Evolutionary conservation across 495 filamentous ascomycete genomes (phyloP).

Genomic region (Penicillium daleae): DNA sequence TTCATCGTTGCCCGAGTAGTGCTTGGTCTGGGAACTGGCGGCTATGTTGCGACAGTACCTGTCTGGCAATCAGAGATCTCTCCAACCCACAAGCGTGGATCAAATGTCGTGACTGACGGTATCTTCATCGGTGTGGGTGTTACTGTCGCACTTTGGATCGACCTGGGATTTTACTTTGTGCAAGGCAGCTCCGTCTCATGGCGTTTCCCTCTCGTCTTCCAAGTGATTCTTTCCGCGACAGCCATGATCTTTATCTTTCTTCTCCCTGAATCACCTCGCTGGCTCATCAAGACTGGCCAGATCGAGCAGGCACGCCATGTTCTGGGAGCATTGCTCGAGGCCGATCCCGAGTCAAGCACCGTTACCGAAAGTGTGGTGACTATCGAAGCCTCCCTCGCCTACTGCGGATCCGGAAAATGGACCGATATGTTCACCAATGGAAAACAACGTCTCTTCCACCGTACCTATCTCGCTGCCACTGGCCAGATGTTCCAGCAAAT

Average conservation of each 20-base stretch:
- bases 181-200: slow-evolving; percentile 33
- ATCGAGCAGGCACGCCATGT: slow-evolving; percentile 41
- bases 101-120: slow-evolving; percentile 39
- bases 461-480: slow-evolving; percentile 35
- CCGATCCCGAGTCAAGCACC: slow-evolving; percentile 27
- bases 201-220: slow-evolving; percentile 50
- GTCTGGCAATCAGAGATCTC: slow-evolving; percentile 49
- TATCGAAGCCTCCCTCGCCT: slow-evolving; percentile 46
- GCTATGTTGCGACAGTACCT: slow-evolving; percentile 41
- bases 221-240: slow-evolving; percentile 51
- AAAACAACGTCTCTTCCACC: slow-evolving; percentile 39
- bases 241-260: slow-evolving; percentile 38
- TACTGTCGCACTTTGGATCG: slow-evolving; percentile 15
- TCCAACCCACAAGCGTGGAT: slow-evolving; percentile 37
- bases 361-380: slow-evolving; percentile 39
- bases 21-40: slow-evolving; percentile 43
- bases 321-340: slow-evolving; percentile 44
- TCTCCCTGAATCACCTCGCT: slow-evolving; percentile 44
- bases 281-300: slow-evolving; percentile 36
- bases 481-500: slow-evolving; percentile 39
- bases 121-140: slow-evolving; percentile 40
- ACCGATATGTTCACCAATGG: slow-evolving; percentile 39
- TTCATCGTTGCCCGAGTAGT: slow-evolving; percentile 48
- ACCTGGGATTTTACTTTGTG: slow-evolving; percentile 17
- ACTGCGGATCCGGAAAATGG: slow-evolving; percentile 35